These are phyloP conservation scores for Cladophialophora immunda DNA, from an alignment of 2,329 filamentous ascomycete genomes.

Conservation along the genomic window DNA sequence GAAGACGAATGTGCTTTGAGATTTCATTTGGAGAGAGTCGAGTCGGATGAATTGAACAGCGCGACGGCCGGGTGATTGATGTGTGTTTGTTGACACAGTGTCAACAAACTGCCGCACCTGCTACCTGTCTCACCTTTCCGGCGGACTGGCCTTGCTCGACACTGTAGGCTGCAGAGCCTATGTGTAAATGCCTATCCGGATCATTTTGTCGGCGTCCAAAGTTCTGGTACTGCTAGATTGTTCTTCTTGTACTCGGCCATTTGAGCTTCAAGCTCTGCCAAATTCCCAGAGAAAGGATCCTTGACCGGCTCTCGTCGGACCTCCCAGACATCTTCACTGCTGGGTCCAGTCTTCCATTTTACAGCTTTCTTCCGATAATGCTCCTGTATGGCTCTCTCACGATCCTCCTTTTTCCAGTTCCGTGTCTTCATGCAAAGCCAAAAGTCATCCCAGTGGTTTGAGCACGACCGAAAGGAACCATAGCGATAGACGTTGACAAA, in stretches of 20 bases:
- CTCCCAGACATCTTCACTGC: slow-evolving; percentile 92
- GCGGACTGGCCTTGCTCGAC: not conserved
- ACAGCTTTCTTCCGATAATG: slow-evolving; percentile 73
- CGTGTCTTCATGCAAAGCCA: slow-evolving; percentile 96
- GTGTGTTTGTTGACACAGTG: not conserved
- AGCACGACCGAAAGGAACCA: slow-evolving; percentile 78
- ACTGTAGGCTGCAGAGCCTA: not conserved
- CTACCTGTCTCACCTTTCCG: not conserved
- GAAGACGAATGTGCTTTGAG: not conserved
- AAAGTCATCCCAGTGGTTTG: slow-evolving; percentile 89
- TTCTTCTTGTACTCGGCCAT: slow-evolving; percentile 55
- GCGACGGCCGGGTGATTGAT: not conserved
- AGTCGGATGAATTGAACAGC: not conserved
- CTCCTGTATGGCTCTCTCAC: slow-evolving; percentile 68
- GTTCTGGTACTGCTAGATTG: slow-evolving; percentile 39
- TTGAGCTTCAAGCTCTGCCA: slow-evolving; percentile 52
- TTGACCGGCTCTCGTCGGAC: slow-evolving; percentile 70
- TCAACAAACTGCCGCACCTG: slow-evolving; percentile 16
- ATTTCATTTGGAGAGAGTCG: not conserved
- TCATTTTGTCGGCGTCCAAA: slow-evolving; percentile 29
- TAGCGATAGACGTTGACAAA: slow-evolving; percentile 92
- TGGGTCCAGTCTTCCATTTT: slow-evolving; percentile 74
- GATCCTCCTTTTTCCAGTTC: slow-evolving; percentile 66
- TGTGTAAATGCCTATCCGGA: not conserved
- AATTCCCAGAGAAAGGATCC: slow-evolving; percentile 57